Evolutionary conservation across 2,329 filamentous ascomycete species (phyloP).

Genomic region (Clonostachys sp.): DNA sequence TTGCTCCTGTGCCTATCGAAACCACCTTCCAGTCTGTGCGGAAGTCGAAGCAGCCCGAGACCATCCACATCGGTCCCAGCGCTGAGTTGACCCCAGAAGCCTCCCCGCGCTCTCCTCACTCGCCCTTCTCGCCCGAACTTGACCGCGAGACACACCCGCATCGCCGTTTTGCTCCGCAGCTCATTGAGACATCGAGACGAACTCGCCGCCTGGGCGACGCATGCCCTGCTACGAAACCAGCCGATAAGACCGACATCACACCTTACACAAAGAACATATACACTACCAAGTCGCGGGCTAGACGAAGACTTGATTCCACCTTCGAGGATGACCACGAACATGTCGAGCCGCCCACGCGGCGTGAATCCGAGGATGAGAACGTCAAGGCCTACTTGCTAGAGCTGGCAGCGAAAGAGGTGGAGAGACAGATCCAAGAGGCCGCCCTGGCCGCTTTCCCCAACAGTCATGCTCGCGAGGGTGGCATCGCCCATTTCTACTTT

Average conservation of each 20-base stretch:
- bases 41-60: conserved; percentile 16
- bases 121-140: conserved; percentile 31
- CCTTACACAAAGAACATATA: conserved; percentile 60
- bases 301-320: conserved; percentile 20
- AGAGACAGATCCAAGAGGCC: conserved; percentile 74
- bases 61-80: conserved; percentile 35
- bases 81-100: conserved; percentile 53
- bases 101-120: conserved; percentile 41
- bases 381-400: conserved; percentile 75
- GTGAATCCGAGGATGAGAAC: conserved; percentile 71
- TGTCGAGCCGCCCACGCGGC: conserved; percentile 36
- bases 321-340: conserved; percentile 20
- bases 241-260: conserved; percentile 69
- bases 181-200: conserved; percentile 76
- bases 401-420: conserved; percentile 73
- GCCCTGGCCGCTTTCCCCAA: conserved; percentile 74
- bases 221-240: conserved; percentile 55
- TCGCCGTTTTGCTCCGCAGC: conserved; percentile 67
- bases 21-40: conserved; percentile 61
- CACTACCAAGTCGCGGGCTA: conserved; percentile 34
- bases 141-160: conserved; percentile 27
- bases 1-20: conserved; percentile 67
- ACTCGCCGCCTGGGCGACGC: conserved; percentile 63
- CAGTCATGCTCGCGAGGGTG: conserved; percentile 64
- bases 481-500: conserved; percentile 67